These are phyloP conservation scores for Prunus mongolica DNA, from an alignment of 306 rosid genomes.

Conservation along the genomic window DNA sequence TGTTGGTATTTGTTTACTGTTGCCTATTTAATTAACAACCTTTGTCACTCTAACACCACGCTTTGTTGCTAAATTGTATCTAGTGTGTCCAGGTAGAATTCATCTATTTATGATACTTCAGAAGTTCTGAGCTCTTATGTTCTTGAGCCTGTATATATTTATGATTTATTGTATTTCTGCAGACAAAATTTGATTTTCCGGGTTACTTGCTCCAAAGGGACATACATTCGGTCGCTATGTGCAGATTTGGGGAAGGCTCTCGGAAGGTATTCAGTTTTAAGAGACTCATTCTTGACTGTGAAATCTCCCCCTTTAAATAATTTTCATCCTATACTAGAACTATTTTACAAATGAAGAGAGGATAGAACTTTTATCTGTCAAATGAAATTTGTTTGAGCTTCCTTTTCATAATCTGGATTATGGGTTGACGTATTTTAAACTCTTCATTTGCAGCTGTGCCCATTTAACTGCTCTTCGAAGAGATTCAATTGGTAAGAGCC, in stretches of 20 bases:
- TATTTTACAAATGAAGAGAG: background rate
- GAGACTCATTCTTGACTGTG: background rate
- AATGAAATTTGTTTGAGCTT: background rate
- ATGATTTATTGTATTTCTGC: constrained; percentile 25
- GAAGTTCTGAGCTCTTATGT: background rate
- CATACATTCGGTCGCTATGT: constrained; percentile 86
- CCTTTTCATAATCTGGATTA: background rate
- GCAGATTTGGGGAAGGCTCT: constrained; percentile 93
- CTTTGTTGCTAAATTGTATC: background rate
- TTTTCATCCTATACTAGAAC: background rate
- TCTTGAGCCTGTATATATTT: background rate
- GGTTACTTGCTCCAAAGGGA: constrained; percentile 88
- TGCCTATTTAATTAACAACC: background rate
- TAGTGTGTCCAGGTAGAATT: background rate
- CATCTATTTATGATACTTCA: background rate
- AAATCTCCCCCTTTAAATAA: background rate
- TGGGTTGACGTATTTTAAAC: background rate
- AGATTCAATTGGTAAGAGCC: constrained; percentile 80
- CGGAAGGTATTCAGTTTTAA: constrained; percentile 61
- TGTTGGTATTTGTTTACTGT: background rate
- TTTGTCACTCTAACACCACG: background rate
- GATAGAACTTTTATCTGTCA: background rate
- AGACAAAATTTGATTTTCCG: constrained; percentile 93
- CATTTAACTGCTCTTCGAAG: constrained; percentile 93
- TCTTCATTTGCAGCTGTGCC: constrained; percentile 64